Evolutionary conservation across 2,329 filamentous ascomycete genomes (phyloP), one percentile per base, ranked within the genome.

Genomic region (Dactylellina drechsleri): DNA sequence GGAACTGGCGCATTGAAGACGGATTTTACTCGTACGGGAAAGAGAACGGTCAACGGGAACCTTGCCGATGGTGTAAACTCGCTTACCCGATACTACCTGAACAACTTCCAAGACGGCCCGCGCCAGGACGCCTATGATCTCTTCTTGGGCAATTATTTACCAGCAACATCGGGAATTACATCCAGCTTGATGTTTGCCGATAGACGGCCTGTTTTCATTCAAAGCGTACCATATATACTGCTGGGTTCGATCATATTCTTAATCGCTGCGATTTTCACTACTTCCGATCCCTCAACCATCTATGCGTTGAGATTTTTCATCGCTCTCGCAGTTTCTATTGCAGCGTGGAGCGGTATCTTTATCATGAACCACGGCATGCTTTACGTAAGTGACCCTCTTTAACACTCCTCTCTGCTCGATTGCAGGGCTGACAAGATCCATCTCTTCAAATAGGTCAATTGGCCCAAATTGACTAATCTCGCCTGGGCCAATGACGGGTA

Each of bases 1-100:
- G 95, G 95, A 66, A 99, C 96, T 0, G 96, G 95, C 2, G 95
- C 95, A 60, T 88, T 99, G 84, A 99, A 99, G 86, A 99, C 95
- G 0, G 96, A 99, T 81, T 92, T 98, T 79, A 99, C 95, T 1
- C 90, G 95, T n/a, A 92, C 92, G 1, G 96, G 94, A 58, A 89
- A 91, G 80, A 89, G 96, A 64, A 99, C 95, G 31, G 92, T 90
- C 80, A 87, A 88, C 7, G 95, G 95, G 65, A 91, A 91, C 71
- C 83, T 97, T 58, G 92, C 95, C 80, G 95, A 99, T 82, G 85
- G 92, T 60, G 92, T 90, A 79, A 94, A 98, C 77, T 95, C 93
- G 47, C 84, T 96, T 77, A 96, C 92, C 5, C 88, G 95, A 76
- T 99, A 97, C 82, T 88, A 93, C 77, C 87, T 89, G 72, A 99